Conservation (phyloP, 2,329 filamentous ascomycete genomes). For the Ophioceras dolichostomum region DNA sequence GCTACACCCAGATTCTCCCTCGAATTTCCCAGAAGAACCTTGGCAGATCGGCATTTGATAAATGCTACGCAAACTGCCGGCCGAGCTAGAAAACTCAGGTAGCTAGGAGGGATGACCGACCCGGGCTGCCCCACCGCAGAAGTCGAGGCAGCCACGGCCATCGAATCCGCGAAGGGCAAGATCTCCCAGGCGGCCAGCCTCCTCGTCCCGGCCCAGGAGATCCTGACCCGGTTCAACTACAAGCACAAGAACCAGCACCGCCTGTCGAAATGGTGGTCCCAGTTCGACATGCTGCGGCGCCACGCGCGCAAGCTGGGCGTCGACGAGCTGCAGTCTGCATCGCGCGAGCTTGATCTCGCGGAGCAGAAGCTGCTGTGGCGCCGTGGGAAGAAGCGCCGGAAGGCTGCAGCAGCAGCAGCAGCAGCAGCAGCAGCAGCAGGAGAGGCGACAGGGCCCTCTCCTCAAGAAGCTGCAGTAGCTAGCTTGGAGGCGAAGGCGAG, state of each 20-base stretch:
- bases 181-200: constrained; percentile 10
- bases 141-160: background rate
- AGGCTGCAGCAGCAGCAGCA: constrained; percentile 41
- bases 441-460: constrained; percentile 18
- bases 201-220: constrained; percentile 28
- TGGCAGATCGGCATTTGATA: too few species aligned
- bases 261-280: constrained; percentile 65
- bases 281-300: constrained; percentile 61
- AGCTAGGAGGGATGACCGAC: background rate
- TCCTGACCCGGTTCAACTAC: constrained; percentile 64
- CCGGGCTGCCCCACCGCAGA: background rate
- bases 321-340: constrained; percentile 15
- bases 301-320: constrained; percentile 42
- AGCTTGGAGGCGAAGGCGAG: constrained; percentile 12
- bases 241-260: constrained; percentile 91
- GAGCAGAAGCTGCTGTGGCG: constrained; percentile 4
- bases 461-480: background rate
- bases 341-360: constrained; percentile 10
- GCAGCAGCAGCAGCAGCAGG: constrained; percentile 14
- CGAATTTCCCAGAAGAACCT: too few species aligned
- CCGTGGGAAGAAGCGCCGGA: constrained; percentile 30
- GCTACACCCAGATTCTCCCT: too few species aligned
- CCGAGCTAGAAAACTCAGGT: too few species aligned
- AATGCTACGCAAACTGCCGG: too few species aligned
- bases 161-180: background rate